These are phyloP conservation scores for Populus hybrid DNA, from an alignment of 441 rosid genomes.

Conservation along the genomic window DNA sequence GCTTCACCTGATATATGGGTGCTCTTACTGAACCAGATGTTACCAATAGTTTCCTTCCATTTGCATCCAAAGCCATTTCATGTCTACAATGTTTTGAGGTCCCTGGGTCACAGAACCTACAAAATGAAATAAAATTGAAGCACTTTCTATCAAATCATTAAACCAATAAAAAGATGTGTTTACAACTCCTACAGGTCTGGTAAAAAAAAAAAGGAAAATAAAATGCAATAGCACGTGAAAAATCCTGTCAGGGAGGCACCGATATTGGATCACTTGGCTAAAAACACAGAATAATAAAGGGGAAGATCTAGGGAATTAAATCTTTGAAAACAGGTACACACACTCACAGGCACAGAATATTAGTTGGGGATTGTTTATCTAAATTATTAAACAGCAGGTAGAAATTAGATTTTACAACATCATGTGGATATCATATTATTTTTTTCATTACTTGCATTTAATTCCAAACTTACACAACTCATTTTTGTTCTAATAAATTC, in stretches of 20 bases:
- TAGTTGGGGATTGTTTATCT: too few relatives aligned
- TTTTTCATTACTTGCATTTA: background rate
- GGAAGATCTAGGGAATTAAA: too few relatives aligned
- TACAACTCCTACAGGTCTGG: background rate
- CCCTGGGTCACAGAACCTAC: conserved; percentile 38
- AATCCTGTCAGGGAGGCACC: background rate
- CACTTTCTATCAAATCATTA: conserved; percentile 2
- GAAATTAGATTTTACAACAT: background rate
- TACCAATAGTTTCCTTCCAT: conserved; percentile 47
- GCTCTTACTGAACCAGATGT: conserved; percentile 58
- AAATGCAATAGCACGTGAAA: background rate
- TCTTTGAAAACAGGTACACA: too few relatives aligned
- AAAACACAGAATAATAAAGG: too few relatives aligned
- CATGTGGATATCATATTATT: background rate
- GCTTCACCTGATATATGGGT: conserved; percentile 56
- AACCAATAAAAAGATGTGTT: conserved; percentile 7
- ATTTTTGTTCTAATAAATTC: background rate
- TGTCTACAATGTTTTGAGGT: conserved; percentile 35
- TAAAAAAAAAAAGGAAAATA: background rate
- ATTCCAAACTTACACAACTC: too few relatives aligned
- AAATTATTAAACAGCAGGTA: background rate
- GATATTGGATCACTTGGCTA: background rate
- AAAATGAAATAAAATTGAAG: conserved; percentile 4
- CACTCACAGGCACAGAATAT: background rate
- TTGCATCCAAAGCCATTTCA: conserved; percentile 68